Evolutionary conservation across 768 basidiomycete species (phyloP).

Genomic region (Bullera alba): DNA sequence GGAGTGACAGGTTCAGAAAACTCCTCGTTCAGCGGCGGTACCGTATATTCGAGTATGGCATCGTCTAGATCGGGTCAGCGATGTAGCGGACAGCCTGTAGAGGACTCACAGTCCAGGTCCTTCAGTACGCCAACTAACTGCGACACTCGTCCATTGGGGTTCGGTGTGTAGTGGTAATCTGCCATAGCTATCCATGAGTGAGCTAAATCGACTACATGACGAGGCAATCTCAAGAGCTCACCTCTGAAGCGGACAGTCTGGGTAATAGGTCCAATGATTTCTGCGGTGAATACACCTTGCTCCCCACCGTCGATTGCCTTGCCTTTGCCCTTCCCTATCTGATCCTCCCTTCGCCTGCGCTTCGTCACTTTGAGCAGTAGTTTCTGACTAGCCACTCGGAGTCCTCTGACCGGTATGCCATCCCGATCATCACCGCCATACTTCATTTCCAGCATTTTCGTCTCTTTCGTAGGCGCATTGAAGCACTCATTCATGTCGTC

Average conservation of each 20-base stretch:
- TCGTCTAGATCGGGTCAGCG: constrained; percentile 54
- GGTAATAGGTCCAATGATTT: constrained; percentile 61
- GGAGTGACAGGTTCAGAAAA: constrained; percentile 54
- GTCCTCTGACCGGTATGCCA: constrained; percentile 75
- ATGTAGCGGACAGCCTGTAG: not conserved
- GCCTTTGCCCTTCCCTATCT: constrained; percentile 14
- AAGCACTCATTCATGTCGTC: constrained; percentile 68
- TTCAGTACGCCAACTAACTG: constrained; percentile 67
- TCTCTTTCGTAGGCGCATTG: constrained; percentile 45
- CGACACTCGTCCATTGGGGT: constrained; percentile 62
- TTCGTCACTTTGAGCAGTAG: constrained; percentile 79
- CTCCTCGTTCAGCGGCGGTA: constrained; percentile 64
- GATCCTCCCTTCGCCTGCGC: constrained; percentile 54
- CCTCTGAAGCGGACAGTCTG: constrained; percentile 87
- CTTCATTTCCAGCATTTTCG: constrained; percentile 61
- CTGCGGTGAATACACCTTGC: constrained; percentile 26
- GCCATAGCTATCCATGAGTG: constrained; percentile 63
- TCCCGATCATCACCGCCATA: constrained; percentile 69
- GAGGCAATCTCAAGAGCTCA: constrained; percentile 46
- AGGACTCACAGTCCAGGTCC: constrained; percentile 65
- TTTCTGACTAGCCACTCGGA: constrained; percentile 67
- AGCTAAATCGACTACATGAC: not conserved
- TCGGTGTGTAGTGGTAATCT: constrained; percentile 82
- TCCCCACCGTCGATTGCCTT: constrained; percentile 6
- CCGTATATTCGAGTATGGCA: constrained; percentile 61